Conservation (phyloP, 1,139 yeast species). For the Hemisphaericaspora xylanilytica region DNA sequence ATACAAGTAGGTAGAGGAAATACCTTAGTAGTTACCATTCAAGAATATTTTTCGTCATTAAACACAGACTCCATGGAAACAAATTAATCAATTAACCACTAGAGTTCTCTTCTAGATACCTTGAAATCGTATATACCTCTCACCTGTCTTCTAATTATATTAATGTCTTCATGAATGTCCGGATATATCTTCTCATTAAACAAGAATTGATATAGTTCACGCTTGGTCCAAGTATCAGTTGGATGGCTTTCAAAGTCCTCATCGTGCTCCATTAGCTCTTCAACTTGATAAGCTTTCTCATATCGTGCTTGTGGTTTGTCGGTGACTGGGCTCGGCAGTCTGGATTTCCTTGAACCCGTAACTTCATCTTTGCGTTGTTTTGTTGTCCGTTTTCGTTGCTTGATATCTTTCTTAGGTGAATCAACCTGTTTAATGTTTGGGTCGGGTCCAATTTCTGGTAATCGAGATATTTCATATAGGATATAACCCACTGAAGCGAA, state of each 20-base stretch:
- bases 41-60: too few species aligned
- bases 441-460: constrained; percentile 21
- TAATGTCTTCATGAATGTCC: constrained; percentile 20
- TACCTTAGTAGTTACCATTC: background rate
- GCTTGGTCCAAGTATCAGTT: constrained; percentile 19
- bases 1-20: background rate
- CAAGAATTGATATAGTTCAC: constrained; percentile 20
- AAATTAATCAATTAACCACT: background rate
- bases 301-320: too few species aligned
- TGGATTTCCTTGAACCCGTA: too few species aligned
- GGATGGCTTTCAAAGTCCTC: background rate
- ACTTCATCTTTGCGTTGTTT: too few species aligned
- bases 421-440: too few species aligned
- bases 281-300: too few species aligned
- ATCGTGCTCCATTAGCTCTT: background rate
- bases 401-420: too few species aligned
- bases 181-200: constrained; percentile 18
- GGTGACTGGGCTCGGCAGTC: too few species aligned
- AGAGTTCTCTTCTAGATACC: constrained; percentile 2
- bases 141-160: constrained; percentile 15
- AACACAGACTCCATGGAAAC: too few species aligned
- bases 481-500: constrained; percentile 34
- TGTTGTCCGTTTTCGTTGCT: constrained; percentile 3
- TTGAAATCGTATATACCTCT: constrained; percentile 6
- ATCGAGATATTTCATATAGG: constrained; percentile 31